These are phyloP conservation scores for Trichomonas vaginalis DNA, from an alignment of 208 protist genomes.

Conservation along the genomic window DNA sequence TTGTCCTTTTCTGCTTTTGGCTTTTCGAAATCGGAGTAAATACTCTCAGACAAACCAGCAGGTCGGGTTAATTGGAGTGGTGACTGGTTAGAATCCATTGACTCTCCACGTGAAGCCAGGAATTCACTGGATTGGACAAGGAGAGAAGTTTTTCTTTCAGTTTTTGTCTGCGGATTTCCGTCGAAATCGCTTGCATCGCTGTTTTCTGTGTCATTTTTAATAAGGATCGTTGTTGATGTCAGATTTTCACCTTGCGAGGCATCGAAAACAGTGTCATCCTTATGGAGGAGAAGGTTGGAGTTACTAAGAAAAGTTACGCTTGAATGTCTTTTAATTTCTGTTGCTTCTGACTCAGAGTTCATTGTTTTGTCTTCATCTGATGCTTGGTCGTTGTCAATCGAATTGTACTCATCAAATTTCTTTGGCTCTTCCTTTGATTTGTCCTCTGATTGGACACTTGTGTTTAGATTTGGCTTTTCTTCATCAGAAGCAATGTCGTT, in stretches of 20 bases:
- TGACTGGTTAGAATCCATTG: not conserved
- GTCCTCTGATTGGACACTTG: not conserved
- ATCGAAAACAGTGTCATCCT: not conserved
- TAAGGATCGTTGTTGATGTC: not conserved
- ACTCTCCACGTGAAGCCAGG: not conserved
- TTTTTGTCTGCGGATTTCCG: not conserved
- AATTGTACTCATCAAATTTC: not conserved
- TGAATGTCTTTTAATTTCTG: not conserved
- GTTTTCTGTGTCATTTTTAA: not conserved
- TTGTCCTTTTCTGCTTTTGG: not conserved
- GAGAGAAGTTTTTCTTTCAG: not conserved
- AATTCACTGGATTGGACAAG: not conserved
- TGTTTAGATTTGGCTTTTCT: no score
- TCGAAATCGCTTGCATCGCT: not conserved
- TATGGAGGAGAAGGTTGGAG: not conserved
- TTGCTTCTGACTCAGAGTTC: not conserved
- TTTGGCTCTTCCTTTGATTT: not conserved
- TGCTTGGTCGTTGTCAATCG: not conserved
- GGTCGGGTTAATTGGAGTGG: not conserved
- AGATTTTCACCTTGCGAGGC: not conserved
- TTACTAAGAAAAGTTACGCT: not conserved
- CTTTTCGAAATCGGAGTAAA: not conserved
- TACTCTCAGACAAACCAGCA: not conserved
- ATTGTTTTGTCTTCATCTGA: not conserved
- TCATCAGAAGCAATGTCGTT: not conserved